phyloP scores from a whole-genome alignment of 1,139 yeast genomes.

The Nakaseomyces delphensis region DNA sequence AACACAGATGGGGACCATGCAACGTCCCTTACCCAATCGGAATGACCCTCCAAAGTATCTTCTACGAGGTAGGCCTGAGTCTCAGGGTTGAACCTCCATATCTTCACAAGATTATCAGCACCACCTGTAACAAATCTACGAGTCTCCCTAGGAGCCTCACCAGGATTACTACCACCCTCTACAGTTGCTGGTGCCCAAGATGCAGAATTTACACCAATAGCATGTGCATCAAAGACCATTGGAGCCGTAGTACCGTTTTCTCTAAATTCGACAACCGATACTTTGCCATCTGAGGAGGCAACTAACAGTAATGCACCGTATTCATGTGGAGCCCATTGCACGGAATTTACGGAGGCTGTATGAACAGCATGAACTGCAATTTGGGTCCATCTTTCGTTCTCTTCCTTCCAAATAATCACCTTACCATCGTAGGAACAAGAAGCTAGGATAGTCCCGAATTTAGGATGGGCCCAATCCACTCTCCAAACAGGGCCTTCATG shows the following conservation, averaged over 20 bases:
- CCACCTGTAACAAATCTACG: slow-evolving; percentile 89
- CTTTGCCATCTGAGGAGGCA: slow-evolving; percentile 88
- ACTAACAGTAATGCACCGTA: slow-evolving; percentile 87
- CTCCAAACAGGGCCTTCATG: slow-evolving; percentile 99
- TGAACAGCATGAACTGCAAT: slow-evolving; percentile 85
- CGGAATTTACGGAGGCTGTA: slow-evolving; percentile 89
- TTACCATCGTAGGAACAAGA: slow-evolving; percentile 94
- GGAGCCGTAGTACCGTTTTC: slow-evolving; percentile 79
- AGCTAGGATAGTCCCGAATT: slow-evolving; percentile 89
- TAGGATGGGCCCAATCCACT: slow-evolving; percentile 98
- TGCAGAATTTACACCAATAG: slow-evolving; percentile 88
- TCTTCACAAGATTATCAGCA: slow-evolving; percentile 84
- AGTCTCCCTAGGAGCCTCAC: slow-evolving; percentile 32
- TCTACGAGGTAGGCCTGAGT: slow-evolving; percentile 60
- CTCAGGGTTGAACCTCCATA: slow-evolving; percentile 68
- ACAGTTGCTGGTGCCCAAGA: slow-evolving; percentile 78
- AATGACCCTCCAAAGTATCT: slow-evolving; percentile 75
- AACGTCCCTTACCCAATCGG: slow-evolving; percentile 98
- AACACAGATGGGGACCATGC: slow-evolving; percentile 94
- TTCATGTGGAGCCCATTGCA: slow-evolving; percentile 97
- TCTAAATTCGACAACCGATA: slow-evolving; percentile 82
- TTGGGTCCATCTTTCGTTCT: slow-evolving; percentile 78
- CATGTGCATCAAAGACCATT: slow-evolving; percentile 55
- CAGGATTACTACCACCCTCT: slow-evolving; percentile 18
- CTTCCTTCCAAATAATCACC: slow-evolving; percentile 93